A percentile compares a stretch with the other conserved stretches of the same genome.
Evolutionary conservation across 345 rosid genomes (phyloP).

Genomic region (Acer saccharum): DNA sequence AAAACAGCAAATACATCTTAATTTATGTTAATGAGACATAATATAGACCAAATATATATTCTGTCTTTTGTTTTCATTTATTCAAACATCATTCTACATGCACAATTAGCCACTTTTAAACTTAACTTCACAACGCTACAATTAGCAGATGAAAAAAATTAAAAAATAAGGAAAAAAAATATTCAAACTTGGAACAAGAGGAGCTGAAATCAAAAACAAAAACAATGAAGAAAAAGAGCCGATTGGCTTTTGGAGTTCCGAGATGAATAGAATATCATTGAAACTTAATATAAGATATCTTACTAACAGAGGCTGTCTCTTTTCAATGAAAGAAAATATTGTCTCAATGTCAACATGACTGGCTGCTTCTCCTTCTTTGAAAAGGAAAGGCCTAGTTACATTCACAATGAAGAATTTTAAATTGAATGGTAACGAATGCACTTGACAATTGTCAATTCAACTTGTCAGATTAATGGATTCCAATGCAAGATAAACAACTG

Average conservation of each 20-base stretch:
- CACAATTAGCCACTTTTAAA: background rate
- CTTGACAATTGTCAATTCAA: background rate
- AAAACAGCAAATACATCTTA: slow-evolving; percentile 3
- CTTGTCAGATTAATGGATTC: background rate
- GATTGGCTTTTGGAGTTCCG: background rate
- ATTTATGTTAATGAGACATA: background rate
- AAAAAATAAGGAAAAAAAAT: no score
- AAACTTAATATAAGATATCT: background rate
- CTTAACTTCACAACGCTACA: background rate
- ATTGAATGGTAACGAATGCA: background rate
- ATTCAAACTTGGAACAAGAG: background rate
- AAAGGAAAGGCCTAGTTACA: background rate
- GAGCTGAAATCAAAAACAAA: background rate
- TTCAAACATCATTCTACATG: background rate
- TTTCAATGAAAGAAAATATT: background rate
- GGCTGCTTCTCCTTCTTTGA: background rate
- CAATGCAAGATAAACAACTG: background rate
- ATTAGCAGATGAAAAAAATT: background rate
- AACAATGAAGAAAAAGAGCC: background rate
- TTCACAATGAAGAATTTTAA: background rate
- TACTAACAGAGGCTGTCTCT: background rate
- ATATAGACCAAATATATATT: background rate
- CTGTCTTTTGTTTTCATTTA: background rate
- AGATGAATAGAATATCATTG: background rate
- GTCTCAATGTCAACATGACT: background rate